Evolutionary conservation across 371 early-diverging fungal species (phyloP).

Genomic region (Umbelopsis sp.): DNA sequence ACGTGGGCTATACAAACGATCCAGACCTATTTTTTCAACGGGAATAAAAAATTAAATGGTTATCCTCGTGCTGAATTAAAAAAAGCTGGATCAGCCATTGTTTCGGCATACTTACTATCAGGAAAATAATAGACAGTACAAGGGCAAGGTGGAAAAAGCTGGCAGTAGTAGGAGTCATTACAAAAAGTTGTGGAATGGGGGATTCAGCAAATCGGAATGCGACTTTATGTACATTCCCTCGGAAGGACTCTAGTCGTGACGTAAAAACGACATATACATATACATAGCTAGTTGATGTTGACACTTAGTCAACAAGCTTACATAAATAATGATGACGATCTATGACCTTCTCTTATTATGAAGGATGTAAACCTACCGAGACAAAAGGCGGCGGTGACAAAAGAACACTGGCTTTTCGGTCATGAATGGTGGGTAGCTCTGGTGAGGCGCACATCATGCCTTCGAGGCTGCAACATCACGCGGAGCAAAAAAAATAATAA

Average conservation of each 20-base stretch:
- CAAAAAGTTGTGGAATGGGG: too few species aligned
- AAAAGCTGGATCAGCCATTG: background rate
- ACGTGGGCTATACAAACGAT: background rate
- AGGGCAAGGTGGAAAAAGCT: background rate
- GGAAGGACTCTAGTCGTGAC: background rate
- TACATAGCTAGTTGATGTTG: background rate
- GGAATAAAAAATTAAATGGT: too few species aligned
- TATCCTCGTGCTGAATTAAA: too few species aligned
- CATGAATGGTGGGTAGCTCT: too few species aligned
- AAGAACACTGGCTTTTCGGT: too few species aligned
- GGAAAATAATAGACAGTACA: background rate
- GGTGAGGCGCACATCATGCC: too few species aligned
- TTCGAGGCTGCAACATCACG: too few species aligned
- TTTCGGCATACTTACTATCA: constrained; percentile 8
- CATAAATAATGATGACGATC: constrained; percentile 2
- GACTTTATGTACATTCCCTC: background rate
- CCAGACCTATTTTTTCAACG: background rate
- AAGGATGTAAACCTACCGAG: too few species aligned
- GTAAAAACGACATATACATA: background rate
- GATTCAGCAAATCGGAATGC: background rate
- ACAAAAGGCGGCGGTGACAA: too few species aligned
- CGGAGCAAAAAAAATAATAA: too few species aligned
- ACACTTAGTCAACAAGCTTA: background rate
- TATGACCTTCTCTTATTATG: background rate
- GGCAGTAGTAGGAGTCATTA: background rate